Conservation (phyloP, 768 basidiomycete genomes). For the Pisolithus tinctorius region DNA sequence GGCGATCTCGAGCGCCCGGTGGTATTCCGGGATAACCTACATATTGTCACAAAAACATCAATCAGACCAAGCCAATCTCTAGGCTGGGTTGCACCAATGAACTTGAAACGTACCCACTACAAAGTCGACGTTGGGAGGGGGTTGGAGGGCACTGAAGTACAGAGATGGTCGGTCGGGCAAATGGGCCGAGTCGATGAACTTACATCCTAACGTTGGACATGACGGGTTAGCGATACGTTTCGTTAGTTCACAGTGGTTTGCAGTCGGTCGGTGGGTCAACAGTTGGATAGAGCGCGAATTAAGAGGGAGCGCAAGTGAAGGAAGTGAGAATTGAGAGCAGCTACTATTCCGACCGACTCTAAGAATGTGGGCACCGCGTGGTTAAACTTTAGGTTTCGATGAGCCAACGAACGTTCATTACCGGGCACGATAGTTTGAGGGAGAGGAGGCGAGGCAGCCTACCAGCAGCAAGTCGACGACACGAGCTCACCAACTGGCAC, state of each 20-base stretch:
- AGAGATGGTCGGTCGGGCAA: background rate
- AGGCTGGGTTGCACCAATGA: background rate
- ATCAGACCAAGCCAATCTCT: conserved; percentile 8
- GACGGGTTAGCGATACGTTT: background rate
- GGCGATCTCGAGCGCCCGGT: conserved; percentile 65
- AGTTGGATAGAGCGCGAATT: too few relatives aligned
- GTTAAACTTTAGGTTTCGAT: too few relatives aligned
- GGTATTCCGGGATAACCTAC: conserved; percentile 84
- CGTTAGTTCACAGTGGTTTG: background rate
- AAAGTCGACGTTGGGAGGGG: conserved; percentile 86
- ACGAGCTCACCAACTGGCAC: too few relatives aligned
- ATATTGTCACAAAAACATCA: background rate
- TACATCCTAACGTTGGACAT: conserved; percentile 45
- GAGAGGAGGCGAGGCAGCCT: too few relatives aligned
- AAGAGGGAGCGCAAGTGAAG: too few relatives aligned
- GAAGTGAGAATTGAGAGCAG: too few relatives aligned
- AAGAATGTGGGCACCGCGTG: too few relatives aligned
- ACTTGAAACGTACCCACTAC: conserved; percentile 54
- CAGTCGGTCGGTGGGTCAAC: background rate
- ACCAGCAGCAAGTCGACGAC: too few relatives aligned
- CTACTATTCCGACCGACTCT: too few relatives aligned
- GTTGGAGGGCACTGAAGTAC: conserved; percentile 60
- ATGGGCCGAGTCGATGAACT: conserved; percentile 13
- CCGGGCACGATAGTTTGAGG: too few relatives aligned
- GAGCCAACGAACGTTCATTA: too few relatives aligned